Evolutionary conservation across 2,329 filamentous ascomycete genomes (phyloP), one percentile per base, ranked within the genome.

Genomic region (Tolypocladium sp.): DNA sequence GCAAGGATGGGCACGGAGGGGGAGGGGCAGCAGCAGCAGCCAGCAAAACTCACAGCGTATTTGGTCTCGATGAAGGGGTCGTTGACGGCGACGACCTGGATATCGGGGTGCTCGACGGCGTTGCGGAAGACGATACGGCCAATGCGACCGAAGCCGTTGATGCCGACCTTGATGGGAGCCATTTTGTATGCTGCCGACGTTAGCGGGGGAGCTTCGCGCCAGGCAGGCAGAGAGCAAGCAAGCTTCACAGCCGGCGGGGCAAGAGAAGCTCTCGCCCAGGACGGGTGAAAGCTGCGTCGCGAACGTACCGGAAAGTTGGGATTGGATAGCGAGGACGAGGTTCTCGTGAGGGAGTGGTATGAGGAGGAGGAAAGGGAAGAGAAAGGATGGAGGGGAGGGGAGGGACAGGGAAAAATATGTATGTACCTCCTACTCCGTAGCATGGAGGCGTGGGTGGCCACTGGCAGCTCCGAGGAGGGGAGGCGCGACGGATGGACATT

Each of bases 141-240:
- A 81, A 99, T 99, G 81, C 94, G 92, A 83, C 94, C 94, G 85
- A 99, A 99, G 79, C 94, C 93, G 89, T 97, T 97, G 89, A 96
- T 97, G 79, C 92, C 92, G 76, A 95, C 91, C 87, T 95, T 85
- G 76, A 82, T 76, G 75, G 74, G 73, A 75, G 74, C 70, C 75
- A 77, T 77, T 68, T 65, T 73, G 70, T 62, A 57, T 61, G 61
- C 60, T 64, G 49, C 38, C 15, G 57, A 27, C 33, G 17, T 59
- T 40, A 41, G 46, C 37, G 10, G 30, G 30, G 49, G 3, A 35
- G 49, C 49, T 52, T n/a, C 8, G 9, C 25, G 46, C 7, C 49
- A n/a, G 57, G 37, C 38, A 0, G 57, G 35, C 15, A 27, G 40
- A 38, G 30, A 49, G 52, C 25, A 22, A 44, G 27, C 25, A 51